These are phyloP conservation scores for Margaritispora aquatica DNA, from an alignment of 495 filamentous ascomycete genomes.

Conservation along the genomic window DNA sequence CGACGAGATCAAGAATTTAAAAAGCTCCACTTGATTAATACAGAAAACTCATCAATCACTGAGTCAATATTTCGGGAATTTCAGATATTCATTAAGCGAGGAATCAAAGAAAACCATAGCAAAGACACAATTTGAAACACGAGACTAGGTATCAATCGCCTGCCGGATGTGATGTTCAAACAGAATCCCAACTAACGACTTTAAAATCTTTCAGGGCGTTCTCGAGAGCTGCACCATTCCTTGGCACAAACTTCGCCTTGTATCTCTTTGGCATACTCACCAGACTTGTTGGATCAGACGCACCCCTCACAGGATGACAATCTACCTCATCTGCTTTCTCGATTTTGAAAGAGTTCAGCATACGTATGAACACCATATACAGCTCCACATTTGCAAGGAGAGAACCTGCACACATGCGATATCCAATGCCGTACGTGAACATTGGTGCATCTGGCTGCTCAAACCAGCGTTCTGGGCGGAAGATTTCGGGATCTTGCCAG, in stretches of 20 bases:
- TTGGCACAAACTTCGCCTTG: constrained; percentile 48
- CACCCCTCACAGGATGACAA: constrained; percentile 49
- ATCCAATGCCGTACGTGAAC: constrained; percentile 11
- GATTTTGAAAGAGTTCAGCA: constrained; percentile 52
- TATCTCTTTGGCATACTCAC: constrained; percentile 52
- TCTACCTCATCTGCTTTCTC: constrained; percentile 41
- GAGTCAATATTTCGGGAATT: no score
- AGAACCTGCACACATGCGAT: constrained; percentile 54
- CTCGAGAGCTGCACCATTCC: constrained; percentile 12
- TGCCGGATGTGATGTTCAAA: no score
- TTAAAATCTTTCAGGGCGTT: constrained; percentile 14
- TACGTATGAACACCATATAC: constrained; percentile 59
- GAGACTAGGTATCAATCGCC: no score
- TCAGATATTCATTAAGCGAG: no score
- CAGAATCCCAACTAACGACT: constrained; percentile 4
- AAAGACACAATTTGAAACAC: no score
- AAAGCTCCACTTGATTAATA: neutral
- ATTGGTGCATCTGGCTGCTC: constrained; percentile 53
- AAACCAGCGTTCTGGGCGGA: constrained; percentile 56
- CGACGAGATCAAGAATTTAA: constrained; percentile 42
- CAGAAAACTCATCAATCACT: no score
- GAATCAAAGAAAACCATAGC: no score
- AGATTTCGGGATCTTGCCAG: constrained; percentile 51
- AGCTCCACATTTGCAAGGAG: constrained; percentile 58
- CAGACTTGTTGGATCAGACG: constrained; percentile 49